Percentiles rank a stretch among this genome's conserved stretches.
Conservation (phyloP, 805 yeast genomes). For the Zygoascus biomembranicola region DNA sequence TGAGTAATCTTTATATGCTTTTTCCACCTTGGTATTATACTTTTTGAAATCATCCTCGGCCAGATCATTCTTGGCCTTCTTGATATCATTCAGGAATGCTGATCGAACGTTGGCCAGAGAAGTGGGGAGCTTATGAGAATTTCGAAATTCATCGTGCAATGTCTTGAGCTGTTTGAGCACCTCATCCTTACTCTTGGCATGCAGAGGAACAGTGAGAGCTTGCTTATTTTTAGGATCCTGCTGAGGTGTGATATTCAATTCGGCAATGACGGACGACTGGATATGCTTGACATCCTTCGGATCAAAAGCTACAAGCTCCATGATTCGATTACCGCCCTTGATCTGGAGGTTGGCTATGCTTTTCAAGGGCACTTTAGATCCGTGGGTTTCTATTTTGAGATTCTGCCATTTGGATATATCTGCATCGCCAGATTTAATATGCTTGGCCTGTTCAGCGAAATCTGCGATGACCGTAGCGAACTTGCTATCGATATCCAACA, state of each 20-base stretch:
- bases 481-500: conserved; percentile 33
- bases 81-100: conserved; percentile 47
- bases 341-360: conserved; percentile 27
- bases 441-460: conserved; percentile 50
- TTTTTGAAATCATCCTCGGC: conserved; percentile 36
- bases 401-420: conserved; percentile 58
- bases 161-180: conserved; percentile 25
- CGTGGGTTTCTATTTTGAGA: conserved; percentile 42
- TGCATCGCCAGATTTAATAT: conserved; percentile 60
- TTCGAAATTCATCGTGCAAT: conserved; percentile 52
- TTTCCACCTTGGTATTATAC: conserved; percentile 55
- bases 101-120: conserved; percentile 54
- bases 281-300: conserved; percentile 64
- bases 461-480: conserved; percentile 43
- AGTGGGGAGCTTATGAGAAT: conserved; percentile 32
- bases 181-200: conserved; percentile 51
- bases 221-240: conserved; percentile 65
- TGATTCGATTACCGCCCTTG: conserved; percentile 36
- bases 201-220: conserved; percentile 62
- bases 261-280: conserved; percentile 60
- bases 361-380: conserved; percentile 42
- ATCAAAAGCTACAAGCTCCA: conserved; percentile 79
- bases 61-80: conserved; percentile 39
- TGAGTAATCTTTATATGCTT: conserved; percentile 54
- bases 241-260: conserved; percentile 73